These are phyloP conservation scores for Fusarium kyushuense DNA, from an alignment of 2,329 filamentous ascomycete species.

Conservation along the genomic window DNA sequence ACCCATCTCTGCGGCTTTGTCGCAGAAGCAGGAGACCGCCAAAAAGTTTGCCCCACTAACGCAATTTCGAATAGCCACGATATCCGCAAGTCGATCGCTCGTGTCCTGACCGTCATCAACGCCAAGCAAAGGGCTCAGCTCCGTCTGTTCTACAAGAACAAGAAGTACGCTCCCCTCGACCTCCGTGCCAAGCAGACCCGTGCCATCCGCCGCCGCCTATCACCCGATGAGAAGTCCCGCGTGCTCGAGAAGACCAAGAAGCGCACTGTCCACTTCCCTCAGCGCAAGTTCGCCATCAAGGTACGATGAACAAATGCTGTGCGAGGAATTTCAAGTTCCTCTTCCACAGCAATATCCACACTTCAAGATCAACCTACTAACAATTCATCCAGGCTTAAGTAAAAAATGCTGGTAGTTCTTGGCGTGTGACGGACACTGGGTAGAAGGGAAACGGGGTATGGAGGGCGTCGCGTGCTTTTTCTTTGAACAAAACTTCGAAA, in stretches of 20 bases:
- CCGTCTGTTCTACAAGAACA: slow-evolving; percentile 99
- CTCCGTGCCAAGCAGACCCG: slow-evolving; percentile 98
- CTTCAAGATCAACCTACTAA: slow-evolving; percentile 31
- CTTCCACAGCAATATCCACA: background rate
- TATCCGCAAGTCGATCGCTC: slow-evolving; percentile 99
- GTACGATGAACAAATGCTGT: slow-evolving; percentile 60
- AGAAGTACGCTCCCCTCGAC: slow-evolving; percentile 99
- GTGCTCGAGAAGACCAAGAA: slow-evolving; percentile 96
- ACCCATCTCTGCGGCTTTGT: background rate
- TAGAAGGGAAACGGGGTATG: slow-evolving; percentile 53
- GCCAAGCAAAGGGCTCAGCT: slow-evolving; percentile 98
- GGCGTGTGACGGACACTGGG: slow-evolving; percentile 50
- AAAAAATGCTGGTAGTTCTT: slow-evolving; percentile 45
- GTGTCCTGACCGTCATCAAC: slow-evolving; percentile 99
- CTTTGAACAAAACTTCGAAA: slow-evolving; percentile 52
- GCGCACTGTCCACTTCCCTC: slow-evolving; percentile 94
- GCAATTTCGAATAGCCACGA: slow-evolving; percentile 77
- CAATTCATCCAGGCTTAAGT: slow-evolving; percentile 47
- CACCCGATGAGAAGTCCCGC: slow-evolving; percentile 86
- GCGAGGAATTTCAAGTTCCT: background rate
- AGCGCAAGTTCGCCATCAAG: slow-evolving; percentile 99
- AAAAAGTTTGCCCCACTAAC: slow-evolving; percentile 34
- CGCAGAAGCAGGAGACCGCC: slow-evolving; percentile 8
- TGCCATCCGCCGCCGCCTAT: slow-evolving; percentile 95
- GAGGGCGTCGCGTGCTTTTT: slow-evolving; percentile 56